phyloP scores from a whole-genome alignment of 305 asterid species.

The Solanum hybrid region DNA sequence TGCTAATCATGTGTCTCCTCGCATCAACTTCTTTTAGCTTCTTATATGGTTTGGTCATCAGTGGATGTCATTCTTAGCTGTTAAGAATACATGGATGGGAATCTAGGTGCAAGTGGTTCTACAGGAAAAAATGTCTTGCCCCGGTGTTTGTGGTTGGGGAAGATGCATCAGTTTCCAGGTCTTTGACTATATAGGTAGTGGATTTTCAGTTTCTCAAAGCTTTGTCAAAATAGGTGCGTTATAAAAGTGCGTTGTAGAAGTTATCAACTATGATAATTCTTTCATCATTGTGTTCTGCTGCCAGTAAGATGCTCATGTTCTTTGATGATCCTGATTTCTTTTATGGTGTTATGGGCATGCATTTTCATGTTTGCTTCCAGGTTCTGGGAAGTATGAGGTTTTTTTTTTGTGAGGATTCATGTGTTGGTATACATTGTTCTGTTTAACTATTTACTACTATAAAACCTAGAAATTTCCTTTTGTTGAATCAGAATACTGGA shows the following conservation, averaged over 20 bases:
- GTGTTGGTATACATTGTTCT: not conserved
- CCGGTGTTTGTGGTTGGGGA: not conserved
- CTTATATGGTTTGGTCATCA: not conserved
- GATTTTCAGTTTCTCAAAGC: not conserved
- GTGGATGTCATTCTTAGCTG: not conserved
- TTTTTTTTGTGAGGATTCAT: not conserved
- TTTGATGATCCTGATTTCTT: not conserved
- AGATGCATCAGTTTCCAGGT: not conserved
- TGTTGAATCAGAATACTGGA: not conserved
- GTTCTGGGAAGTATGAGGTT: not conserved
- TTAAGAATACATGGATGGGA: not conserved
- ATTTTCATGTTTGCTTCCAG: not conserved
- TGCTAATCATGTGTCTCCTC: not conserved
- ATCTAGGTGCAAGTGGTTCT: not conserved
- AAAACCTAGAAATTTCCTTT: not conserved
- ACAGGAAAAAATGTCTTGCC: not conserved
- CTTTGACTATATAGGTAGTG: not conserved
- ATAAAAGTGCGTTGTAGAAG: not conserved
- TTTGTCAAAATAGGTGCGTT: not conserved
- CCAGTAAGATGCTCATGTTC: not conserved
- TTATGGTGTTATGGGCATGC: not conserved
- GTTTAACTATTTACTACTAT: not conserved
- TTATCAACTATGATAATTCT: not conserved
- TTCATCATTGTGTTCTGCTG: not conserved
- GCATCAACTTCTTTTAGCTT: not conserved